Evolutionary conservation across 441 rosid species (phyloP), one percentile per base, ranked within the genome.

Genomic region (Syzygium syzygioides): DNA sequence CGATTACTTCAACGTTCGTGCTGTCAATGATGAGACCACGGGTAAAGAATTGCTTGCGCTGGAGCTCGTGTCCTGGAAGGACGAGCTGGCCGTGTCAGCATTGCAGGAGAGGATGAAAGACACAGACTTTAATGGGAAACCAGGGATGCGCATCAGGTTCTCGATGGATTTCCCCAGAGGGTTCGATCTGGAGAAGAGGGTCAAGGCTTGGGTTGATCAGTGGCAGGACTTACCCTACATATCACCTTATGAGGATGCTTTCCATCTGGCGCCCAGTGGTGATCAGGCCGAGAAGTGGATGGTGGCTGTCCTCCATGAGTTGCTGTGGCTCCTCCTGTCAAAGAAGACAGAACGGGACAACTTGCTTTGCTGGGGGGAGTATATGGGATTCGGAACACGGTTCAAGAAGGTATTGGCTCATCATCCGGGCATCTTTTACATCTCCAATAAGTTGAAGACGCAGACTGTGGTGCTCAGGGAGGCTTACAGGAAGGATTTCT

Each of bases 151-250:
- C 41, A 89, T 93, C 64, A 90, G 93, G 92, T 96, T 91, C 92
- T 88, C 92, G 89, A 93, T 95, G 93, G 93, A 93, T 90, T 95
- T 92, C 88, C 98, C 98, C 23, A 93, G 86, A 60, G 98, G 98
- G 83, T 96, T 93, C 34, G 94, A 93, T 68, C 90, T 96, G 80
- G 90, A 92, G 90, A 94, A 94, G 90, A 93, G 92, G 30, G 94
- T 96, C 23, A 92, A 85, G 86, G 90, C 94, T 90, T 96, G 99
- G 99, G 93, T 95, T 9, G 96, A 95, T 5, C 88, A 92, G 50
- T 97, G 97, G 98, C 99, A 96, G 88, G 90, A 93, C 56, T 93
- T 96, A 90, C 99, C 98, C 1, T 96, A 95, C 91, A 90, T 96
- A 68, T 97, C 99, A 3, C 97, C 98, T 4, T 97, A 96, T 48